Conservation (phyloP, 2,329 filamentous ascomycete species). For the Xylaria sp. region DNA sequence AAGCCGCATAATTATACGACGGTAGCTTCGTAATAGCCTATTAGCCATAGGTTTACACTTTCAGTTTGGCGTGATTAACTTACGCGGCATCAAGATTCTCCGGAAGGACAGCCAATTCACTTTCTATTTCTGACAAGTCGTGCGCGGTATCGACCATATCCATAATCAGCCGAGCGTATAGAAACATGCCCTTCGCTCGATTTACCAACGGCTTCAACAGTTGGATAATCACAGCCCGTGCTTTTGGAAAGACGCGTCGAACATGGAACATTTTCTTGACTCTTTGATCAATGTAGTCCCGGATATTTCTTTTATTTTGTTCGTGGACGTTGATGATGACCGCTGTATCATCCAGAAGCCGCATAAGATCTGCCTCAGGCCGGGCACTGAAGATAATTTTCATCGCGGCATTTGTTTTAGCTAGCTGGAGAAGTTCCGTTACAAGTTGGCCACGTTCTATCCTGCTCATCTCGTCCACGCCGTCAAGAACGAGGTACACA, state of each 20-base stretch:
- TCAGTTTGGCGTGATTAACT: conserved; percentile 3
- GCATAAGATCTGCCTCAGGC: background rate
- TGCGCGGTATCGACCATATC: conserved; percentile 28
- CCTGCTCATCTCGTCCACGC: conserved; percentile 39
- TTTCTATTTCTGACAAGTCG: conserved; percentile 33
- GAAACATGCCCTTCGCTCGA: conserved; percentile 42
- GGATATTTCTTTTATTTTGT: conserved; percentile 33
- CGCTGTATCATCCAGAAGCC: background rate
- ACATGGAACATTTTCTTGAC: conserved; percentile 26
- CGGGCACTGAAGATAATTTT: background rate
- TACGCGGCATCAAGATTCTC: conserved; percentile 41
- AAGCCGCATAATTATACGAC: too few relatives aligned
- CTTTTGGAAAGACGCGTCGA: conserved; percentile 18
- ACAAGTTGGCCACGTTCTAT: conserved; percentile 27
- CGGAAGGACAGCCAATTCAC: conserved; percentile 38
- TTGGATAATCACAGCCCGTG: conserved; percentile 30
- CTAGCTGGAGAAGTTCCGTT: conserved; percentile 17
- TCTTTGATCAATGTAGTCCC: conserved; percentile 30
- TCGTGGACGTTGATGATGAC: conserved; percentile 4
- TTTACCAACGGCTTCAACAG: too few relatives aligned
- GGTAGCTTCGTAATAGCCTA: too few relatives aligned
- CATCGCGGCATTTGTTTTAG: conserved; percentile 13
- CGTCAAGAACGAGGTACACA: conserved; percentile 39
- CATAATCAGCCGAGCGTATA: conserved; percentile 40
- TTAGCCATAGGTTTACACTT: too few relatives aligned